Percentiles rank a stretch among this genome's conserved stretches.
These are phyloP conservation scores for Kickxella alabastrina DNA, from an alignment of 192 early-diverging fungal species.

Conservation along the genomic window DNA sequence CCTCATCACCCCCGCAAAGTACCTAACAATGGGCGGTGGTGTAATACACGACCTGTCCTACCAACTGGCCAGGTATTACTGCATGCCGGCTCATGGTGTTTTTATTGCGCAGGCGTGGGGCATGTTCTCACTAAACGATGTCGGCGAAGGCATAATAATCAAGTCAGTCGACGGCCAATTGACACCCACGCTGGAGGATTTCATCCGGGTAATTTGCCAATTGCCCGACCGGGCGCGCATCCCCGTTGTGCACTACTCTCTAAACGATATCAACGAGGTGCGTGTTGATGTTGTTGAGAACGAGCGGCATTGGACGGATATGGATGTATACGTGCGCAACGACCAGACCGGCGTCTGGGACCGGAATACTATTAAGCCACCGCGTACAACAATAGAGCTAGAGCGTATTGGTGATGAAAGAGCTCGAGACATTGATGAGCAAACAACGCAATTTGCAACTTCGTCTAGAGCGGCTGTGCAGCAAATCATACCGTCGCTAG, in stretches of 20 bases:
- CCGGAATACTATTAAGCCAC: slow-evolving; percentile 13
- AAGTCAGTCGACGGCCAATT: slow-evolving; percentile 63
- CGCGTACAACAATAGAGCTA: slow-evolving; percentile 6
- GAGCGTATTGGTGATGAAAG: slow-evolving; percentile 21
- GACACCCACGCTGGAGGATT: slow-evolving; percentile 61
- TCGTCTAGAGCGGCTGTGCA: background rate
- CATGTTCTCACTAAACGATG: slow-evolving; percentile 1
- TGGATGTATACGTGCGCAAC: slow-evolving; percentile 39
- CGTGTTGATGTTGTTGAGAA: background rate
- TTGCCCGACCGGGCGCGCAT: slow-evolving; percentile 53
- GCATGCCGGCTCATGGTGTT: slow-evolving; percentile 69
- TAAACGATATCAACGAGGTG: slow-evolving; percentile 19
- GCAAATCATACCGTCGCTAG: slow-evolving; percentile 3
- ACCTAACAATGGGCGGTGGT: slow-evolving; percentile 82
- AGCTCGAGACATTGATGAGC: slow-evolving; percentile 1
- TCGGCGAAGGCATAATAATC: slow-evolving; percentile 46
- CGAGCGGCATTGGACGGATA: slow-evolving; percentile 27
- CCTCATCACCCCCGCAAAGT: slow-evolving; percentile 74
- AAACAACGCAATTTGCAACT: background rate
- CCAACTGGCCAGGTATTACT: slow-evolving; percentile 69
- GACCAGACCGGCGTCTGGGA: slow-evolving; percentile 46
- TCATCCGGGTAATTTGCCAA: slow-evolving; percentile 59
- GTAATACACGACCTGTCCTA: slow-evolving; percentile 72
- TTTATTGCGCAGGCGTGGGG: slow-evolving; percentile 59
- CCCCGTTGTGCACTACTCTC: slow-evolving; percentile 15